These are phyloP conservation scores for Salix exigua DNA, from an alignment of 345 rosid genomes.

Conservation along the genomic window DNA sequence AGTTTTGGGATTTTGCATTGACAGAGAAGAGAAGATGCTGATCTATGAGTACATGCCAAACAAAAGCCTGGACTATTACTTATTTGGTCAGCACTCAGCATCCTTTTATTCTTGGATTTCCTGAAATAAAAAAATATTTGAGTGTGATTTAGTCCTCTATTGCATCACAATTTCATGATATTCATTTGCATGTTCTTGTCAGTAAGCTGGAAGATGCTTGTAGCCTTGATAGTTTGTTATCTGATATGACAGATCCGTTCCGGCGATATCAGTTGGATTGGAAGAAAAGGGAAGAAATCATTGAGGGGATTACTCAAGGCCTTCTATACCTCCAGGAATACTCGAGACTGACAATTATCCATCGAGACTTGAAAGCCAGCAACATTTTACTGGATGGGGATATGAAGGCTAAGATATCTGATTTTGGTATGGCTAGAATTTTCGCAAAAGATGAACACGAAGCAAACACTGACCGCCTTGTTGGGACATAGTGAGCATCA, in stretches of 20 bases:
- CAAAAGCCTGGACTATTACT: not conserved
- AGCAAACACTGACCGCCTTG: not conserved
- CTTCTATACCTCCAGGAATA: slow-evolving; percentile 1
- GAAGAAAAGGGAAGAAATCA: not conserved
- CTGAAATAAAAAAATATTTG: too few species aligned
- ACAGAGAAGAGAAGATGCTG: too few species aligned
- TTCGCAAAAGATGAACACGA: not conserved
- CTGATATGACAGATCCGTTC: not conserved
- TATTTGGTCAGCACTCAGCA: not conserved
- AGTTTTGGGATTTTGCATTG: too few species aligned
- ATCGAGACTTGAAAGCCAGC: not conserved
- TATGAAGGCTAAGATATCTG: not conserved
- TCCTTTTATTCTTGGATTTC: not conserved
- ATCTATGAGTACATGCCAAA: too few species aligned
- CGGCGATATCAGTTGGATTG: not conserved
- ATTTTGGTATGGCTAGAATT: not conserved
- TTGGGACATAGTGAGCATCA: not conserved
- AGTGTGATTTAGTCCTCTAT: too few species aligned
- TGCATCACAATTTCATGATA: too few species aligned
- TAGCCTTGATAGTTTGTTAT: too few species aligned
- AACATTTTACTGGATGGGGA: not conserved
- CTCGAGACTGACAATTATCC: not conserved
- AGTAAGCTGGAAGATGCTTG: too few species aligned
- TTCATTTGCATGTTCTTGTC: too few species aligned
- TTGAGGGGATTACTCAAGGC: not conserved